phyloP scores from a whole-genome alignment of 2,329 filamentous ascomycete genomes.

The Biscogniauxia sp. region DNA sequence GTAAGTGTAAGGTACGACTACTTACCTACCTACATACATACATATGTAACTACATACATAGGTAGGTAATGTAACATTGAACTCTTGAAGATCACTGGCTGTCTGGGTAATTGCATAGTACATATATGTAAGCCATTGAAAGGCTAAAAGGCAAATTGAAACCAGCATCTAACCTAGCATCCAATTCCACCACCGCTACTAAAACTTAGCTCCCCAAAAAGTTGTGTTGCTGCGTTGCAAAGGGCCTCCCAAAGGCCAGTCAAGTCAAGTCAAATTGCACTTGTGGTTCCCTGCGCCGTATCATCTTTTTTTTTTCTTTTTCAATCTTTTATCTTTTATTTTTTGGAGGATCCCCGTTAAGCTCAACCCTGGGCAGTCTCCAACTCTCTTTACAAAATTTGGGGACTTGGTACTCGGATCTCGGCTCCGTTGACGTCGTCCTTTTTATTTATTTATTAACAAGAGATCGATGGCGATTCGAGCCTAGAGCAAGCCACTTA shows the following conservation, averaged over 20 bases:
- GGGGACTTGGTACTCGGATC: conserved; percentile 17
- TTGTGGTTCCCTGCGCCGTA: conserved; percentile 11
- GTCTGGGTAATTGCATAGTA: no score
- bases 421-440: conserved; percentile 8
- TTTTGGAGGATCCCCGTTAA: conserved; percentile 1
- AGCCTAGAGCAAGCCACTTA: conserved; percentile 3
- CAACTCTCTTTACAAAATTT: conserved; percentile 11
- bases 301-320: conserved; percentile 10
- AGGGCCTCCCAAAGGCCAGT: neutral
- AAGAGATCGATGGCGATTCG: conserved; percentile 16
- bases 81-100: no score
- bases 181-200: no score
- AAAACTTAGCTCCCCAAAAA: no score
- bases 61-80: no score
- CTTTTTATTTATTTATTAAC: neutral
- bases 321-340: conserved; percentile 12
- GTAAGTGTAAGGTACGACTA: neutral
- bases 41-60: no score
- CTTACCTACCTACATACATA: neutral
- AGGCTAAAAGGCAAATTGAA: neutral
- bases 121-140: neutral
- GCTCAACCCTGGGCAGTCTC: conserved; percentile 8
- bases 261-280: conserved; percentile 6
- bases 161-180: no score
- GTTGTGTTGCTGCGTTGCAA: no score